Conservation (phyloP, 768 basidiomycete species). For the Agaricus bisporus region DNA sequence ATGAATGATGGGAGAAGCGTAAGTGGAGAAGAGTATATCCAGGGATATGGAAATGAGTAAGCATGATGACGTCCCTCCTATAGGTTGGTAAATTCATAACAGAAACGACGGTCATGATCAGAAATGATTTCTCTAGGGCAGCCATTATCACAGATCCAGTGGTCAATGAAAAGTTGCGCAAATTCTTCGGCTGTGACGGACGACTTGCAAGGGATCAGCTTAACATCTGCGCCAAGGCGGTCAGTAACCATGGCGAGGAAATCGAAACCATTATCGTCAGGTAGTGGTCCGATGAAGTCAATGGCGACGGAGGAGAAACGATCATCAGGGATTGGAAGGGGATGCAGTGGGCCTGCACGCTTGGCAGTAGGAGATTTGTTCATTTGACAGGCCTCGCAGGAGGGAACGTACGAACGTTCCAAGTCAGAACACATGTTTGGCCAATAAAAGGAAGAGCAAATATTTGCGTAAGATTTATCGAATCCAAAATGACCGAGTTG, state of each 20-base stretch:
- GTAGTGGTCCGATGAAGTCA: constrained; percentile 31
- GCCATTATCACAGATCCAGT: no score
- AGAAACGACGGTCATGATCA: constrained; percentile 12
- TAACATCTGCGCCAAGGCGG: constrained; percentile 13
- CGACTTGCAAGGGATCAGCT: constrained; percentile 3
- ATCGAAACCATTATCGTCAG: constrained; percentile 22
- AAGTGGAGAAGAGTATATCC: no score
- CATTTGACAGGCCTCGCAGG: constrained; percentile 25
- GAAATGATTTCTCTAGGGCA: no score
- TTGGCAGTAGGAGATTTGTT: constrained; percentile 25
- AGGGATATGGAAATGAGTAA: no score
- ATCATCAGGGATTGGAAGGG: constrained; percentile 20
- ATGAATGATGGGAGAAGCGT: no score
- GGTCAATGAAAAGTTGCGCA: no score
- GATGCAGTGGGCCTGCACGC: constrained; percentile 23
- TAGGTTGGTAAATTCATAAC: no score
- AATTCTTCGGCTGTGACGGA: constrained; percentile 11
- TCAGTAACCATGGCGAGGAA: constrained; percentile 16
- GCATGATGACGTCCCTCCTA: no score
- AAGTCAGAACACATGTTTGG: constrained; percentile 27
- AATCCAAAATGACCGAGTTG: constrained; percentile 27
- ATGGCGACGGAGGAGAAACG: constrained; percentile 19
- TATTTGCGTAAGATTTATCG: constrained; percentile 21
- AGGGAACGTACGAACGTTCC: constrained; percentile 24
- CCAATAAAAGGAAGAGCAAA: constrained; percentile 24